phyloP scores from a whole-genome alignment of 2,329 filamentous ascomycete species.

The Diplocarpon rosae region DNA sequence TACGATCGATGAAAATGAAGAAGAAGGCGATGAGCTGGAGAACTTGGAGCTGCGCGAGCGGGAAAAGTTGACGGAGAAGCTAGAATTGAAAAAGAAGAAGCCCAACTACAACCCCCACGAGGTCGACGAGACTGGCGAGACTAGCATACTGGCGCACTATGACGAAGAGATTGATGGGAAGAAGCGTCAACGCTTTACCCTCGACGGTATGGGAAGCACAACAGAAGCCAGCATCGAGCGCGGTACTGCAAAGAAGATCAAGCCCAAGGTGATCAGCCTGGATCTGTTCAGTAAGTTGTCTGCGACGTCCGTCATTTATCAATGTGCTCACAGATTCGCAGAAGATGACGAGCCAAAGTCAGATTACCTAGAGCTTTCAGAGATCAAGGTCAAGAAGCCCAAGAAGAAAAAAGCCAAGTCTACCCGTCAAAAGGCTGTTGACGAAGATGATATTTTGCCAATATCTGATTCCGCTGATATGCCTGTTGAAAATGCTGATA shows the following conservation, averaged over 20 bases:
- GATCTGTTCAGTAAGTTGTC: conserved; percentile 50
- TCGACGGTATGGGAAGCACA: conserved; percentile 66
- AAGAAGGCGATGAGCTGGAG: conserved; percentile 83
- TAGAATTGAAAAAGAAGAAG: conserved; percentile 84
- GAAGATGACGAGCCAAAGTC: conserved; percentile 58
- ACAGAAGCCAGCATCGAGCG: conserved; percentile 45
- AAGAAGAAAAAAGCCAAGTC: conserved; percentile 83
- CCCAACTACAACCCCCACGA: conserved; percentile 80
- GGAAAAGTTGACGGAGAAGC: conserved; percentile 61
- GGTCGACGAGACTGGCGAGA: conserved; percentile 50
- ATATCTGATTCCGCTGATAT: conserved; percentile 27
- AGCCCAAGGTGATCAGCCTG: conserved; percentile 62
- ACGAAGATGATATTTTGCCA: conserved; percentile 48
- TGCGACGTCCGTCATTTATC: too few relatives aligned
- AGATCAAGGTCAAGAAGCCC: conserved; percentile 87
- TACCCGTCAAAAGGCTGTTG: conserved; percentile 57
- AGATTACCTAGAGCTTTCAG: conserved; percentile 78
- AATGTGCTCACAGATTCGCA: conserved; percentile 30
- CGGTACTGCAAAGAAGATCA: conserved; percentile 45
- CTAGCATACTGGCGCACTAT: conserved; percentile 74
- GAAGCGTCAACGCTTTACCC: conserved; percentile 76
- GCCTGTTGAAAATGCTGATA: conserved; percentile 30
- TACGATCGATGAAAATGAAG: conserved; percentile 72
- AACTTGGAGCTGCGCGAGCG: conserved; percentile 61
- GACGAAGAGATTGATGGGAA: conserved; percentile 92